Percentiles rank a stretch among this genome's conserved stretches.
phyloP scores from a whole-genome alignment of 306 rosid genomes.

The Prinsepia uniflora region DNA sequence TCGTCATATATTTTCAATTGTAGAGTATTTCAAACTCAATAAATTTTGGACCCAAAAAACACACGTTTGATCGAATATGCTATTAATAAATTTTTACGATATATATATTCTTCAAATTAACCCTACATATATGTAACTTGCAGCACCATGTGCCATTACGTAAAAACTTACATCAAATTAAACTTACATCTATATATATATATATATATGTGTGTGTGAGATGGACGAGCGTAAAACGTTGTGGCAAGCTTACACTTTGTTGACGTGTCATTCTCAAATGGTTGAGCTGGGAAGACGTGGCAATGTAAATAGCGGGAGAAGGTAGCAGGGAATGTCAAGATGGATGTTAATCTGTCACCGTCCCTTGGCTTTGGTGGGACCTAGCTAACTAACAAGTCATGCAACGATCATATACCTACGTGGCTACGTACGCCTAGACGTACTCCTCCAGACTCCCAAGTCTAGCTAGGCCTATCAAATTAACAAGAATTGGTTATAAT shows the following conservation, averaged over 20 bases:
- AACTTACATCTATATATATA: too few relatives aligned
- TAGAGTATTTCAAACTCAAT: too few relatives aligned
- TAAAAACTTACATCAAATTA: too few relatives aligned
- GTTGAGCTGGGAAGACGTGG: conserved; percentile 17
- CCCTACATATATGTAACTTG: background rate
- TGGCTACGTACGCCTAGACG: too few relatives aligned
- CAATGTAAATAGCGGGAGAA: conserved; percentile 24
- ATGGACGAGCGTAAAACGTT: conserved; percentile 4
- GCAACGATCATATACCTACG: conserved; percentile 15
- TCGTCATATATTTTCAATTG: too few relatives aligned
- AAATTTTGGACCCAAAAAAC: too few relatives aligned
- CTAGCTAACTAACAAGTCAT: conserved; percentile 21
- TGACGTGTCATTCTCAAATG: conserved; percentile 38
- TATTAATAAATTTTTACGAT: too few relatives aligned
- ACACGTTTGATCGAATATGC: too few relatives aligned
- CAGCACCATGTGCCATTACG: too few relatives aligned
- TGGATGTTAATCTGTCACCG: conserved; percentile 46
- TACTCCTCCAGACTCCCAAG: background rate
- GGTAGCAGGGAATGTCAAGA: conserved; percentile 18
- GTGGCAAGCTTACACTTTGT: conserved; percentile 40
- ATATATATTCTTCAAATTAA: background rate
- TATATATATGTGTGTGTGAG: background rate
- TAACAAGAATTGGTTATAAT: too few relatives aligned
- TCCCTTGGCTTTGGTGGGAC: conserved; percentile 28
- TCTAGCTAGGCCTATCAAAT: background rate